Conservation (phyloP, 495 filamentous ascomycete species). For the Lophiostoma macrostomum region DNA sequence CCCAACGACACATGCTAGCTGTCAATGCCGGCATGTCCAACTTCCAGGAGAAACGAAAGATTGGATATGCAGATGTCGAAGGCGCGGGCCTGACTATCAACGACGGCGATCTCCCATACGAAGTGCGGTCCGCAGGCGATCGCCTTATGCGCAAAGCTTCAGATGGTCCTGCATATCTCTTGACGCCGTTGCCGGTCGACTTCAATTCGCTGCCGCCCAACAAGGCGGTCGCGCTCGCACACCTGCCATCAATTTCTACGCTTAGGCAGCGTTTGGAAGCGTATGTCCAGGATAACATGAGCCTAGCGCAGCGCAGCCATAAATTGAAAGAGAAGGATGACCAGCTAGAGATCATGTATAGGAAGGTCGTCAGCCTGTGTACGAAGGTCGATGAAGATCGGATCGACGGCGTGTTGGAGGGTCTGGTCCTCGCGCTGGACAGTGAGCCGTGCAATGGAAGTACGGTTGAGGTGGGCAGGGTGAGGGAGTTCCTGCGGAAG, state of each 20-base stretch:
- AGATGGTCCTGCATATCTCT: conserved; percentile 16
- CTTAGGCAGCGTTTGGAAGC: conserved; percentile 45
- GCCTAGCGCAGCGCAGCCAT: conserved; percentile 46
- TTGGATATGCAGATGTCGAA: conserved; percentile 56
- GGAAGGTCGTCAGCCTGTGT: conserved; percentile 66
- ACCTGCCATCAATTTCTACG: conserved; percentile 34
- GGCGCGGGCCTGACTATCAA: conserved; percentile 48
- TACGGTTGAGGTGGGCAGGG: conserved; percentile 64
- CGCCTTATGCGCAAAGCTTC: conserved; percentile 12
- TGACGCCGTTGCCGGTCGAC: conserved; percentile 18
- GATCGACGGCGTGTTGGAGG: conserved; percentile 62
- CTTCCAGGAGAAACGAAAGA: conserved; percentile 31
- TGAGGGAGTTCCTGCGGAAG: conserved; percentile 69
- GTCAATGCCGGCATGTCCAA: conserved; percentile 24
- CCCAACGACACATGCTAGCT: conserved; percentile 45
- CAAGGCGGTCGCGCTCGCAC: conserved; percentile 28
- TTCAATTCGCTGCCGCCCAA: not conserved
- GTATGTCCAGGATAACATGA: conserved; percentile 49
- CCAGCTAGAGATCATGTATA: conserved; percentile 67
- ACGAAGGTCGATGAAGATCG: conserved; percentile 60
- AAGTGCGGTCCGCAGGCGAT: conserved; percentile 28
- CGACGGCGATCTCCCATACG: conserved; percentile 29
- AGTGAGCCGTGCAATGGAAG: conserved; percentile 64
- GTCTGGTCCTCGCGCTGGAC: conserved; percentile 65
- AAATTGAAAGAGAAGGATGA: conserved; percentile 58